Evolutionary conservation across 2,329 filamentous ascomycete genomes (phyloP).

Genomic region (Plenodomus tracheiphilus): DNA sequence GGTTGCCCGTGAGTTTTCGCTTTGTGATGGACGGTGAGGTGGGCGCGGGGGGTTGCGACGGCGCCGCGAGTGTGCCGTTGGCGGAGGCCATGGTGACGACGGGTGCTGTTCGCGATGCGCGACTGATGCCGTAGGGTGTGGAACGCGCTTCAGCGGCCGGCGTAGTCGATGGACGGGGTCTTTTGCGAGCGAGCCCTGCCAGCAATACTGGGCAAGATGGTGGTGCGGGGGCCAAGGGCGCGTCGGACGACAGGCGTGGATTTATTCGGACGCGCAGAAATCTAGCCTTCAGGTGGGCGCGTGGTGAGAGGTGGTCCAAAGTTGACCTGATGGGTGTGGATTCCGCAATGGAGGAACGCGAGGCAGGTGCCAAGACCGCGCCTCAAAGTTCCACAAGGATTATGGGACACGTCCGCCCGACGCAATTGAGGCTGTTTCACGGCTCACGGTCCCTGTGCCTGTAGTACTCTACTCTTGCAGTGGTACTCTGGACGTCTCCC

Average conservation of each 20-base stretch:
- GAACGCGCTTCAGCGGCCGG: conserved; percentile 38
- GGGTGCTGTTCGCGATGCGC: conserved; percentile 36
- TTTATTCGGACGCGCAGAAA: conserved; percentile 15
- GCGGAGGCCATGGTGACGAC: conserved; percentile 36
- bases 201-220: conserved; percentile 1
- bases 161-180: conserved; percentile 20
- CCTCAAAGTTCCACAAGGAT: conserved; percentile 13
- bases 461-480: background rate
- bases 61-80: conserved; percentile 43
- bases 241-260: background rate
- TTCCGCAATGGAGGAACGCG: conserved; percentile 31
- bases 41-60: conserved; percentile 31
- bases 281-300: conserved; percentile 3
- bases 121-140: conserved; percentile 34
- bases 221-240: conserved; percentile 1
- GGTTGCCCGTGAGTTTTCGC: conserved; percentile 50
- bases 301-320: conserved; percentile 20
- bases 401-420: background rate
- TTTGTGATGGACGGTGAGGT: conserved; percentile 44
- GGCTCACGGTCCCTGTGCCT: background rate
- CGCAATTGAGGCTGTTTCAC: background rate
- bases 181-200: conserved; percentile 17
- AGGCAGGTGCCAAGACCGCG: conserved; percentile 15
- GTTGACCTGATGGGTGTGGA: conserved; percentile 25
- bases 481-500: background rate